Evolutionary conservation across 2,329 filamentous ascomycete species (phyloP), one percentile per base, ranked within the genome.

Genomic region (Claviceps sp.): DNA sequence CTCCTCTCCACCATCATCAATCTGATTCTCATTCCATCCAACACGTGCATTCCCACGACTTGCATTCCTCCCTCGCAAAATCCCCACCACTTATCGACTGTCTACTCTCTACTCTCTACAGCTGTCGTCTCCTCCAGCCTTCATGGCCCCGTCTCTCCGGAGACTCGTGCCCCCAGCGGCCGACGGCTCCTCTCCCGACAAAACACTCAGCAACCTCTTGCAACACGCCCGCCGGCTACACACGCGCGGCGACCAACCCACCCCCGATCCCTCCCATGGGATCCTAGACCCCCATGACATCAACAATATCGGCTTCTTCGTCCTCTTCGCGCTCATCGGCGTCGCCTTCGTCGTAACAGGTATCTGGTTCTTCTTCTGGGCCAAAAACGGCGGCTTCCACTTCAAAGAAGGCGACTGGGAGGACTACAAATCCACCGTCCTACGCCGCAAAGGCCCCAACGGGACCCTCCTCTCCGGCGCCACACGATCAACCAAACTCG

Each of bases 311-410:
- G 87, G 82, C 54, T 81, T 95, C 60, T 87, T 97, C 63, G 84
- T 85, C 0, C 73, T 97, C 1, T 95, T 97, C 64, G 91, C 87
- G 11, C 67, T 96, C 18, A 81, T 97, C 50, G 89, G 87, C 37
- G 82, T 82, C 0, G 80, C 72, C 36, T 85, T 97, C 63, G 85
- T 93, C 24, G 54, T 87, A 3, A 78, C 75, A 0, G 79, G 77
- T 24, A 89, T 97, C 63, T 98, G 93, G 90, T 96, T 98, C 77
- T 97, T 98, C 78, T 95, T 95, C 77, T 94, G 88, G 86, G 91
- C 91, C 53, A 91, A 87, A 70, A 95, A 97, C 61, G 93, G 93
- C 55, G 93, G 93, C 14, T 96, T 97, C 72, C 73, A 86, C 57
- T 97, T 89, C 76, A 78, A 78, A 47, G 73, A 94, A 56, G 76